Percentiles rank a stretch among this genome's conserved stretches.
phyloP scores from a whole-genome alignment of 2,329 filamentous ascomycete genomes.

The Colletotrichum tanaceti region DNA sequence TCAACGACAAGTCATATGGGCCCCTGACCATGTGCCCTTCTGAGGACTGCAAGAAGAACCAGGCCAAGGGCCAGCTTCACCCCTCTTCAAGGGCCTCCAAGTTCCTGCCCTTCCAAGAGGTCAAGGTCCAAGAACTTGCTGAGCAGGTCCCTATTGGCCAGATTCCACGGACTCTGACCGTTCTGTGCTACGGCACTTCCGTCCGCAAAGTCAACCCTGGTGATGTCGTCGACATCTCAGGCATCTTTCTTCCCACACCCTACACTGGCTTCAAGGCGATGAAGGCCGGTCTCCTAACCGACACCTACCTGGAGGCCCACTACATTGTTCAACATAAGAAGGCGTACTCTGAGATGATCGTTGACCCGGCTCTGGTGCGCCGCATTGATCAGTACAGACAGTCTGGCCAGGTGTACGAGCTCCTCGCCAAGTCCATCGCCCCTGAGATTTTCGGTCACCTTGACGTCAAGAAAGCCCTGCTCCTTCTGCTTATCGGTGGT shows the following conservation, averaged over 20 bases:
- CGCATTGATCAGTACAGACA: conserved; percentile 88
- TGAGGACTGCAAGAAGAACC: conserved; percentile 88
- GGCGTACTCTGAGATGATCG: conserved; percentile 90
- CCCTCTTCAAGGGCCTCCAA: conserved; percentile 96
- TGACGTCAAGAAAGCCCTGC: conserved; percentile 96
- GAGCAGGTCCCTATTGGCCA: conserved; percentile 98
- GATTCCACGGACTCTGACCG: conserved; percentile 89
- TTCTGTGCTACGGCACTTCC: conserved; percentile 88
- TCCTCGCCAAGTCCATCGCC: conserved; percentile 93
- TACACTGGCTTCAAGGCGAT: conserved; percentile 99
- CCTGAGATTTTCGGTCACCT: conserved; percentile 97
- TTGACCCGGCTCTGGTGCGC: conserved; percentile 82
- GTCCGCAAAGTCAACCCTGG: conserved; percentile 91
- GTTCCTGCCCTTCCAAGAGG: conserved; percentile 96
- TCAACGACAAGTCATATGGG: conserved; percentile 90
- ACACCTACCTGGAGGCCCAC: conserved; percentile 96
- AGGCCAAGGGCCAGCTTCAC: conserved; percentile 92
- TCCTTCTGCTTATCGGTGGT: conserved; percentile 95
- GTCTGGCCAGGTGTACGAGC: conserved; percentile 94
- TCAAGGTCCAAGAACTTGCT: conserved; percentile 99
- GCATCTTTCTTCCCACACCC: conserved; percentile 95
- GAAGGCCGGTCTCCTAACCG: conserved; percentile 92
- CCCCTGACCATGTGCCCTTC: conserved; percentile 90
- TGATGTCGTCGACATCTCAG: conserved; percentile 92
- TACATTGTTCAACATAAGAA: conserved; percentile 97